Percentiles rank a stretch among this genome's conserved stretches.
phyloP scores from a whole-genome alignment of 148 eudicot species.

The Cornus kousa region DNA sequence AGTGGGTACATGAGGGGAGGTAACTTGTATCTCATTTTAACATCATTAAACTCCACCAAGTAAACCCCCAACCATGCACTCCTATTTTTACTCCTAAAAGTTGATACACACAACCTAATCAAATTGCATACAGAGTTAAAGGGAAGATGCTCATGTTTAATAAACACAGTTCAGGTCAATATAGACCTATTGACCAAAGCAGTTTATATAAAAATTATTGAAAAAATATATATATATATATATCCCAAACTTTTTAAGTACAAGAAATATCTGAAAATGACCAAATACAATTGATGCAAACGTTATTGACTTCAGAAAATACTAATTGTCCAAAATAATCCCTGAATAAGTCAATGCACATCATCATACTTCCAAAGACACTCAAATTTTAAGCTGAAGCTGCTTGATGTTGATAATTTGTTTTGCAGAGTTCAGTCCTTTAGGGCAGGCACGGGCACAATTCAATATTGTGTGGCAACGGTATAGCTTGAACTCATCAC shows the following conservation, averaged over 20 bases:
- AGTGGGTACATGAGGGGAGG: too few relatives aligned
- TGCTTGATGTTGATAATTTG: constrained; percentile 84
- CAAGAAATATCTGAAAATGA: constrained; percentile 5
- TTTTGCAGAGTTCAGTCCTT: constrained; percentile 92
- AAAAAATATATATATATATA: too few relatives aligned
- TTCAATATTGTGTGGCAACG: constrained; percentile 96
- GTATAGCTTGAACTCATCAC: constrained; percentile 92
- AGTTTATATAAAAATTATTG: neutral
- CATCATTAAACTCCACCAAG: too few relatives aligned
- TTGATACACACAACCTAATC: too few relatives aligned
- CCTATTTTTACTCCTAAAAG: too few relatives aligned
- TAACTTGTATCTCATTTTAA: too few relatives aligned
- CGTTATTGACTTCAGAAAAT: constrained; percentile 14
- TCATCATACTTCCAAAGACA: constrained; percentile 3
- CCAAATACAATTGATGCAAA: constrained; percentile 10
- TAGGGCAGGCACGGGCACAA: constrained; percentile 94
- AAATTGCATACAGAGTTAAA: neutral
- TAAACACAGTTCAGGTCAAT: too few relatives aligned
- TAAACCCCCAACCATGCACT: too few relatives aligned
- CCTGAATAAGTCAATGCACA: constrained; percentile 7
- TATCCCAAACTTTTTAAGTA: constrained; percentile 11
- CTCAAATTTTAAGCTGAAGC: constrained; percentile 40
- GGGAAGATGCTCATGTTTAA: neutral
- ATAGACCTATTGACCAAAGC: neutral
- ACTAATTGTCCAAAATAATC: neutral